Evolutionary conservation across 768 basidiomycete species (phyloP).

Genomic region (Phaeotremella fagi): DNA sequence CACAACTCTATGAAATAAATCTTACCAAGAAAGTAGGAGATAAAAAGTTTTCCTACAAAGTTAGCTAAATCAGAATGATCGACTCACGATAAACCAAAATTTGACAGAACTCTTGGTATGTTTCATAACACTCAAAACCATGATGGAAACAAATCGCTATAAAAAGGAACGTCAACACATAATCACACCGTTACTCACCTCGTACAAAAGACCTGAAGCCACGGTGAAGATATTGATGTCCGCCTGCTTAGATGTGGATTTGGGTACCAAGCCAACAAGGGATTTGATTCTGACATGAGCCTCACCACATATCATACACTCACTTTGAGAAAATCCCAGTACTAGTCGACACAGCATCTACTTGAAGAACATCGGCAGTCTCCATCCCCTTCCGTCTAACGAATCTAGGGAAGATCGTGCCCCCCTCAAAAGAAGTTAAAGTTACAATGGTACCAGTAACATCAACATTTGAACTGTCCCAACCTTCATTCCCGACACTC

Average conservation of each 20-base stretch:
- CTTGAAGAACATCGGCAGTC: constrained; percentile 66
- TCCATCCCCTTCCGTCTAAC: constrained; percentile 70
- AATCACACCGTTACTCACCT: constrained; percentile 56
- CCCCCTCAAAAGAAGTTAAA: constrained; percentile 81
- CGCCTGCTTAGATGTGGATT: constrained; percentile 55
- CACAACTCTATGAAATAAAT: constrained; percentile 5
- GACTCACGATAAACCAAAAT: constrained; percentile 89
- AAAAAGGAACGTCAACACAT: not conserved
- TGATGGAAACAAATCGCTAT: constrained; percentile 94
- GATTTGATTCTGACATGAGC: constrained; percentile 26
- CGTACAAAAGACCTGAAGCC: constrained; percentile 91
- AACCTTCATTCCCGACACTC: constrained; percentile 83
- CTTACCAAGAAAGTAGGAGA: constrained; percentile 90
- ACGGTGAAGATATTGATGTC: constrained; percentile 99
- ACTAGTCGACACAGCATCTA: constrained; percentile 2
- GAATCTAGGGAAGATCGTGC: constrained; percentile 80
- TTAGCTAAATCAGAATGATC: not conserved
- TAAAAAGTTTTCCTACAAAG: constrained; percentile 71
- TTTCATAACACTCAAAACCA: constrained; percentile 91
- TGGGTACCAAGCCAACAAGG: constrained; percentile 20
- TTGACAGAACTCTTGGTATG: constrained; percentile 94
- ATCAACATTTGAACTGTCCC: constrained; percentile 69
- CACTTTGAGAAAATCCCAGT: constrained; percentile 18
- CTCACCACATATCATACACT: not conserved
- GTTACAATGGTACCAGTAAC: constrained; percentile 69